Evolutionary conservation across 2,329 filamentous ascomycete species (phyloP).

Genomic region (Cladosporium sp.): DNA sequence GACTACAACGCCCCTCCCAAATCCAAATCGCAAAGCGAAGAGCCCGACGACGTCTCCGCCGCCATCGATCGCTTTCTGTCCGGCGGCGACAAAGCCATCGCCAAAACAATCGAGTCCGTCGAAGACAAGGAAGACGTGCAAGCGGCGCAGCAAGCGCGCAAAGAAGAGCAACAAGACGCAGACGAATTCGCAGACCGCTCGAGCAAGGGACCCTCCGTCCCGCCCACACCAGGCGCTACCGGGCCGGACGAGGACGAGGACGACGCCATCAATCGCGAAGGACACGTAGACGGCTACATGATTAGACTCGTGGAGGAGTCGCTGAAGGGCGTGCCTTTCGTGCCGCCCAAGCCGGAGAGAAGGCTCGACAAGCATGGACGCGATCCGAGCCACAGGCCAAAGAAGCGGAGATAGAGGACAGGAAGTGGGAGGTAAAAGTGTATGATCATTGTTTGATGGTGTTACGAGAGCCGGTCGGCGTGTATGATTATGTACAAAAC

Average conservation of each 20-base stretch:
- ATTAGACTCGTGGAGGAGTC: conserved; percentile 29
- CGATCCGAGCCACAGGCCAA: conserved; percentile 33
- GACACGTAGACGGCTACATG: conserved; percentile 65
- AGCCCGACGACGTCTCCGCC: conserved; percentile 66
- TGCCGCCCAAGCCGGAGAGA: conserved; percentile 29
- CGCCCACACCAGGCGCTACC: conserved; percentile 30
- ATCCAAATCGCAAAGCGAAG: conserved; percentile 42
- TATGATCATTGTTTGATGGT: conserved; percentile 2
- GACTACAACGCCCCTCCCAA: conserved; percentile 56
- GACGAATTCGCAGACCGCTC: conserved; percentile 63
- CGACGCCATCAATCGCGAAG: conserved; percentile 45
- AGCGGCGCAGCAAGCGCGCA: conserved; percentile 82
- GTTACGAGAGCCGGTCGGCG: not conserved
- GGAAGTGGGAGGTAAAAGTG: too few species aligned
- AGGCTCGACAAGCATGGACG: conserved; percentile 34
- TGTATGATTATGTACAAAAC: conserved; percentile 13
- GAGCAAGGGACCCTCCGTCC: conserved; percentile 36
- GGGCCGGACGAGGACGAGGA: conserved; percentile 46
- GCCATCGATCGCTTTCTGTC: conserved; percentile 83
- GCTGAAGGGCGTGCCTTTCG: conserved; percentile 29
- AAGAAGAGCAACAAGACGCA: conserved; percentile 79
- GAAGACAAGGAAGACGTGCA: conserved; percentile 91
- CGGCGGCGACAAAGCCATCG: conserved; percentile 58
- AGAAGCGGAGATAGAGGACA: conserved; percentile 25
- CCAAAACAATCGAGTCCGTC: conserved; percentile 76